Base-by-base conservation (phyloP, 163 green algal species). In the Volvox carteri region DNA sequence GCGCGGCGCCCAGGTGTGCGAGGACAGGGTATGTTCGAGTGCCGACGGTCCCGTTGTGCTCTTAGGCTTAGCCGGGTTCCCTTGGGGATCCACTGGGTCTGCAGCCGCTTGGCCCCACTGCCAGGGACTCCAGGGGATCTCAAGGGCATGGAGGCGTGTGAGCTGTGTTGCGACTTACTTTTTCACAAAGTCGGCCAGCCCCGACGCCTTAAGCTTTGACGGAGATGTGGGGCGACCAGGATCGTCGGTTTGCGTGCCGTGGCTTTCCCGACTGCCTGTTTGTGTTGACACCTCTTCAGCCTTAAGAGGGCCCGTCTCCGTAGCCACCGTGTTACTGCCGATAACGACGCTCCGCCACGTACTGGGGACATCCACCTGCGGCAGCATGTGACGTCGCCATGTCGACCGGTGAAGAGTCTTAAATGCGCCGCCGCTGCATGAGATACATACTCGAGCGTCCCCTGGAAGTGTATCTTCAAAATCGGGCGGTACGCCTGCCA, bases 161-260 rank as follows among this genome's bases (percentile, higher is more conserved):
- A n/a, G n/a, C n/a, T n/a, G n/a, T n/a, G n/a, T n/a, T n/a, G n/a
- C n/a, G 54, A 5, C 81, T 72, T 42, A 87, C 81, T 80, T 87
- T 3, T 62, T 56, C 0, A 87, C 50, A 46, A 87, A 87, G 4
- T 79, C 65, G 0, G 46, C 46, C 1, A 87, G 16, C 1, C 65
- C 81, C 12, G 81, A 78, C 12, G 62, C 62, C 33, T 87, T 54
- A 0, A 78, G 41, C 19, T 87, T 87, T 25, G 58, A 48, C 28
- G 58, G 60, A 18, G 78, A 77, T 7, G 78, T 21, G 16, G 78
- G 46, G 3, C 46, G 21, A 16, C 46, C n/a, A n/a, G 35, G 3
- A 37, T 87, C 65, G 4, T 87, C 81, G 16, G 81, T 87, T 33
- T 87, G 81, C 25, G 81, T 87, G 44, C 81, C 81, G 19, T 67